Evolutionary conservation across 2,329 filamentous ascomycete species (phyloP), one percentile per base, ranked within the genome.

Genomic region (Fusarium sp.): DNA sequence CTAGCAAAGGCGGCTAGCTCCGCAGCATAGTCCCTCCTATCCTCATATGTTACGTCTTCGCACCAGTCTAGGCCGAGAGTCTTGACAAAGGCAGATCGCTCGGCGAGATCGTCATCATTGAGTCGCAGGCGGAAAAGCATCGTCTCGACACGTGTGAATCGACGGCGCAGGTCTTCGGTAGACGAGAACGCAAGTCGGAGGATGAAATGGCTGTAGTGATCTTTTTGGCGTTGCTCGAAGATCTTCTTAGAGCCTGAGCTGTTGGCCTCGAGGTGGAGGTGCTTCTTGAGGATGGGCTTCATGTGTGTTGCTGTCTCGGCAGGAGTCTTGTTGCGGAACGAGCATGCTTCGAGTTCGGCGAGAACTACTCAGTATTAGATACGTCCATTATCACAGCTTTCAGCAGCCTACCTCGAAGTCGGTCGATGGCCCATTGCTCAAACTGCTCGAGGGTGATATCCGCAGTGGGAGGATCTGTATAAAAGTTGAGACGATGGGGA

Each of bases 191-290:
- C 96, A 47, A 99, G 89, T 1, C 96, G 91, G 11, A 99, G 89
- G 70, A 98, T 99, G 81, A 98, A 99, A 82, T 99, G 96, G 62
- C 93, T 96, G 83, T 98, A 99, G 83, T 99, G 96, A 77, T 99
- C 96, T 80, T 96, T 97, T 81, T 95, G 93, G 33, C 95, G 89
- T 83, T 99, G 94, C 38, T 89, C 83, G 30, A 89, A 87, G 20
- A 95, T 83, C 77, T 85, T 88, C 72, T 81, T 83, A 47, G 82
- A 87, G 68, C 78, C 86, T 2, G 93, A 93, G 61, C 90, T 92
- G 78, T 95, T 95, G 47, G 92, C 88, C 70, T 91, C 90, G 24
- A 98, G 90, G 1, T 93, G 93, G 9, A 98, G 87, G 82, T 94
- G 93, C 83, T 98, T 98, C 68, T 95, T 90, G 56, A 98, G 89